Evolutionary conservation across 805 yeast species (phyloP).

Genomic region (Henningerozyma blattae): DNA sequence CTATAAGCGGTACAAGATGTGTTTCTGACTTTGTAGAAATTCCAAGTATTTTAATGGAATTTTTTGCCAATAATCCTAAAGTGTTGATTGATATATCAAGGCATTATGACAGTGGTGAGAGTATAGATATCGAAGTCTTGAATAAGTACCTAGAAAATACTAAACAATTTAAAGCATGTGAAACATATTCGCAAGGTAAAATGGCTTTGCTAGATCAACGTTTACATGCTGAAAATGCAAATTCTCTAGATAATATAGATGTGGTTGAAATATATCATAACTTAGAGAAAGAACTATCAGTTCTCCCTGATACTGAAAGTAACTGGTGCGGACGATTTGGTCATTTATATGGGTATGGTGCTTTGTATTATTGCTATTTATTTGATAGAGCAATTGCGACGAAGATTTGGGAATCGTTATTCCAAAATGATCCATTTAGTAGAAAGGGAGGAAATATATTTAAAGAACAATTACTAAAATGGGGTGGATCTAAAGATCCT

Average conservation of each 20-base stretch:
- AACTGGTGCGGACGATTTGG: constrained; percentile 94
- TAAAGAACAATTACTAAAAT: constrained; percentile 54
- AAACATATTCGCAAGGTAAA: constrained; percentile 74
- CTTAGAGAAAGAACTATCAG: constrained; percentile 44
- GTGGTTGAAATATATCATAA: constrained; percentile 53
- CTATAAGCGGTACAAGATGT: constrained; percentile 89
- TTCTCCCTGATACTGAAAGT: constrained; percentile 57
- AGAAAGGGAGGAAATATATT: constrained; percentile 67
- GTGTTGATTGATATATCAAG: constrained; percentile 63
- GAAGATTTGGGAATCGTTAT: constrained; percentile 67
- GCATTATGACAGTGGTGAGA: constrained; percentile 52
- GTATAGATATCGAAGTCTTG: constrained; percentile 40
- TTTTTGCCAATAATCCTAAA: constrained; percentile 71
- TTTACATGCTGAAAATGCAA: constrained; percentile 40
- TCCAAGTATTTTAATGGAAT: constrained; percentile 94
- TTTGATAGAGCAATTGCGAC: constrained; percentile 89
- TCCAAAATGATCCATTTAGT: constrained; percentile 57
- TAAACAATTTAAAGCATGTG: constrained; percentile 49
- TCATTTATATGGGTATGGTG: constrained; percentile 86
- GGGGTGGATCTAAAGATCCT: constrained; percentile 93
- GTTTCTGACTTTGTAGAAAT: constrained; percentile 93
- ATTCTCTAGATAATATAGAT: constrained; percentile 33
- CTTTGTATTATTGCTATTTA: constrained; percentile 84
- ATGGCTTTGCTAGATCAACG: constrained; percentile 84
- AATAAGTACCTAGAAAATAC: constrained; percentile 39